Percentiles rank a stretch among this genome's conserved stretches.
Evolutionary conservation across 176 grass and related monocot genomes (phyloP).

Genomic region (Zea luxurians): DNA sequence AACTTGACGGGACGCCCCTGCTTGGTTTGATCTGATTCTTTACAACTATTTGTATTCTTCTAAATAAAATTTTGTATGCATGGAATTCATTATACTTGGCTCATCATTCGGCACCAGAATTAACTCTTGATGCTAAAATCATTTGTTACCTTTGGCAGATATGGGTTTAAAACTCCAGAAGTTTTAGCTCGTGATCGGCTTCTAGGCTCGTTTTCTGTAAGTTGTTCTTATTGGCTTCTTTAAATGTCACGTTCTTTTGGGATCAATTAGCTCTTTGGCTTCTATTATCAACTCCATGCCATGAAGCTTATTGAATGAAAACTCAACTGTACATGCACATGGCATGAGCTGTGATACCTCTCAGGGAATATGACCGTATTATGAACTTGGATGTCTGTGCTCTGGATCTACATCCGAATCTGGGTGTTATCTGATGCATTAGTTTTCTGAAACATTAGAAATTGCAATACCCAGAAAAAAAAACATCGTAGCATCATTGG

Average conservation of each 20-base stretch:
- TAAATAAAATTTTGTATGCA: background rate
- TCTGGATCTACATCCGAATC: background rate
- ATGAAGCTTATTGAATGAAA: conserved; percentile 18
- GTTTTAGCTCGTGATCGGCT: conserved; percentile 91
- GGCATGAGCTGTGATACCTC: conserved; percentile 34
- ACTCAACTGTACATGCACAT: conserved; percentile 28
- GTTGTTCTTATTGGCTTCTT: conserved; percentile 17
- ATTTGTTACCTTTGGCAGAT: conserved; percentile 52
- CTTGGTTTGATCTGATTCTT: background rate
- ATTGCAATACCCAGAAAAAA: background rate
- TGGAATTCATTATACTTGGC: background rate
- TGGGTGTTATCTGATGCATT: conserved; percentile 5
- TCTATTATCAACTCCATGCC: background rate
- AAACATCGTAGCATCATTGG: background rate
- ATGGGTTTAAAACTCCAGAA: conserved; percentile 98
- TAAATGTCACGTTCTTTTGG: background rate
- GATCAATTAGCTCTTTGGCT: background rate
- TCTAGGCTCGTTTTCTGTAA: conserved; percentile 94
- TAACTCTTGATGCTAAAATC: background rate
- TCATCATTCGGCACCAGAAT: background rate
- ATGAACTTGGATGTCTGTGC: background rate
- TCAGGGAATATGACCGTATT: conserved; percentile 1
- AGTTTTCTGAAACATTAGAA: conserved; percentile 12
- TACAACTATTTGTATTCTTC: background rate
- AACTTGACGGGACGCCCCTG: too few relatives aligned